Evolutionary conservation across 2,329 filamentous ascomycete species (phyloP), one percentile per base, ranked within the genome.

Genomic region (Nigrograna mackinnonii): DNA sequence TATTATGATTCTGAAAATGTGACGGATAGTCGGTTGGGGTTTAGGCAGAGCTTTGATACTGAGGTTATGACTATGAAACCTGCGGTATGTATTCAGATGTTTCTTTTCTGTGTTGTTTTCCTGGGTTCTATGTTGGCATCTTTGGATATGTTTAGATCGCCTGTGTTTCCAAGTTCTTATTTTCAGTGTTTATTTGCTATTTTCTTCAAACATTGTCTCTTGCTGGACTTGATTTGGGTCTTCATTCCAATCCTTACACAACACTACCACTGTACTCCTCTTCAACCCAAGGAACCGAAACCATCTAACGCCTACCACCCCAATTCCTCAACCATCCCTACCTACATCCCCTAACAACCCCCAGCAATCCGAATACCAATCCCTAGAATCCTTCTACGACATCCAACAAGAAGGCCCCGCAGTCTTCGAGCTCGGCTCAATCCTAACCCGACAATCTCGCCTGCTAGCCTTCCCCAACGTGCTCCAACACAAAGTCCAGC

Each of bases 1-100:
- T 83, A 84, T 60, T 81, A 81, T 50, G 79, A 84, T 45, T 68
- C 60, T 34, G 74, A 82, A 0, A 88, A 88, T 58, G 77, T 86
- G 37, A 78, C 77, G 0, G 70, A 38, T 5, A 53, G 45, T 20
- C 50, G 53, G 4, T 70, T 86, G 4, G 64, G 67, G 3, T 83
- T 86, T 56, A 31, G 42, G 17, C 32, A 35, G 33, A 14, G 17
- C n/a, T 35, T 26, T 12, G 37, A 37, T 16, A 19, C 18, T 19
- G 37, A 44, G 22, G 22, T 13, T 5, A 35, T 41, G 28, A 41
- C 22, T 11, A 31, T 35, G 26, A 24, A 22, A 37, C 36, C 38
- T 13, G 31, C 39, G 3, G 4, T 30, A 28, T n/a, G n/a, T n/a
- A n/a, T n/a, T n/a, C n/a, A n/a, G n/a, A n/a, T n/a, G n/a, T n/a